phyloP scores from a whole-genome alignment of 176 grass and related monocot species.

The Oryza rufipogon region DNA sequence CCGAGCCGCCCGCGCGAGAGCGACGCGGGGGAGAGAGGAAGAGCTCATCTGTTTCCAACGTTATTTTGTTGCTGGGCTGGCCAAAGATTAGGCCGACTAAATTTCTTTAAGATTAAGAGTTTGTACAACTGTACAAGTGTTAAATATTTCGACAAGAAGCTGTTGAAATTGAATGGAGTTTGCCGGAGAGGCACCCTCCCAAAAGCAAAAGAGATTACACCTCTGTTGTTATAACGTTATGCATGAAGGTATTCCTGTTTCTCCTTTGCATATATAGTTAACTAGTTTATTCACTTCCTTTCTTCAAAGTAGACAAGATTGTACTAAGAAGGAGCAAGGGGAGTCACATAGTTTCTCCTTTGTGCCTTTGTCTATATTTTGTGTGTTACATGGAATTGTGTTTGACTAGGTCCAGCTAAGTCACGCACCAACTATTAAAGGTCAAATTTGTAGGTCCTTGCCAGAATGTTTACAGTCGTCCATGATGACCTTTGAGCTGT shows the following conservation, averaged over 20 bases:
- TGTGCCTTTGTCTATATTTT: neutral
- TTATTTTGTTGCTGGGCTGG: no score
- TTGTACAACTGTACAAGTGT: no score
- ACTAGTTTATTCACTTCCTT: neutral
- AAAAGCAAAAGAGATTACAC: no score
- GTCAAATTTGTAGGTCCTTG: constrained; percentile 20
- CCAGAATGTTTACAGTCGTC: constrained; percentile 6
- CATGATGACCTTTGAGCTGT: constrained; percentile 10
- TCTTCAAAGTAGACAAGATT: neutral
- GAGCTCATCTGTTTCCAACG: no score
- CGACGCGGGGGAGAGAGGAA: no score
- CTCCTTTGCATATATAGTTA: neutral
- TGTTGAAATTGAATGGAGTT: no score
- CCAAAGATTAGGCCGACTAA: no score
- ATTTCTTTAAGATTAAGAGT: no score
- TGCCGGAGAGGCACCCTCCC: no score
- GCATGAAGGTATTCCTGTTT: neutral
- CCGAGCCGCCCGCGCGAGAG: no score
- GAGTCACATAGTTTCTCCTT: neutral
- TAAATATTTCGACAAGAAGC: no score
- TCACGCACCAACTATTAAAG: constrained; percentile 16
- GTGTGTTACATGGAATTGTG: constrained; percentile 10
- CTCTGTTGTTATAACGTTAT: neutral
- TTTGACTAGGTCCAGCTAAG: constrained; percentile 22
- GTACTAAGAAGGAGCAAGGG: neutral